Percentiles rank a stretch among this genome's conserved stretches.
These are phyloP conservation scores for Persicaria tinctoria DNA, from an alignment of 148 eudicot genomes.

Conservation along the genomic window DNA sequence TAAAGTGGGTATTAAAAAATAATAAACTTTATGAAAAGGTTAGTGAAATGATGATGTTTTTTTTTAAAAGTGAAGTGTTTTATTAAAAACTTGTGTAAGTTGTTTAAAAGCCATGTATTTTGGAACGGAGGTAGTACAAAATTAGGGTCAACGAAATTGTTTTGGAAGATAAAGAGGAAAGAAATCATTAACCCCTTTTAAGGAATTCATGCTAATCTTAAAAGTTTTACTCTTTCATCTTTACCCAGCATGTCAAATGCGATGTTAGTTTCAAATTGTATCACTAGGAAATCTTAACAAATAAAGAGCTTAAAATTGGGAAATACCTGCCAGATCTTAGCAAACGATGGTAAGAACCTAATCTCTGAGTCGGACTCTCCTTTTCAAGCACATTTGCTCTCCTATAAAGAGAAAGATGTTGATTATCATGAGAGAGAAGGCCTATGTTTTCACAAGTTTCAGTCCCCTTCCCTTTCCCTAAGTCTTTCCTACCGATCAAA, in stretches of 20 bases:
- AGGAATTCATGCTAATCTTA: too few relatives aligned
- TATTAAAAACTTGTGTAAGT: too few relatives aligned
- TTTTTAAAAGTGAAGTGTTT: too few relatives aligned
- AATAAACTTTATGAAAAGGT: too few relatives aligned
- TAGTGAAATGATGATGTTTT: too few relatives aligned
- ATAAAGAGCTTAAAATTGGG: neutral
- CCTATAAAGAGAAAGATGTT: neutral
- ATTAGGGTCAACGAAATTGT: too few relatives aligned
- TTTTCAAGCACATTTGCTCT: neutral
- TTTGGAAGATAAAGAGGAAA: neutral
- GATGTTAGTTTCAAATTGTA: neutral
- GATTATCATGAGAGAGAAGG: constrained; percentile 18
- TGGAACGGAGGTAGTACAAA: too few relatives aligned
- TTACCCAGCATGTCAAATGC: neutral
- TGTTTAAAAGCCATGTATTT: too few relatives aligned
- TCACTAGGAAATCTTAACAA: neutral
- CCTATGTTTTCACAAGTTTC: constrained; percentile 27
- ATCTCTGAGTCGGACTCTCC: constrained; percentile 18
- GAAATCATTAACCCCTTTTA: neutral
- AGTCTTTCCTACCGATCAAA: constrained; percentile 23
- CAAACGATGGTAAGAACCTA: constrained; percentile 49
- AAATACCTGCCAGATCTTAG: constrained; percentile 74
- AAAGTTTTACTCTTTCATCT: neutral
- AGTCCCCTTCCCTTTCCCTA: constrained; percentile 24
- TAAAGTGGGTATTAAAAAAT: too few relatives aligned